Base-by-base conservation (phyloP, 306 rosid species). In the Lathyrus tuberosus region DNA sequence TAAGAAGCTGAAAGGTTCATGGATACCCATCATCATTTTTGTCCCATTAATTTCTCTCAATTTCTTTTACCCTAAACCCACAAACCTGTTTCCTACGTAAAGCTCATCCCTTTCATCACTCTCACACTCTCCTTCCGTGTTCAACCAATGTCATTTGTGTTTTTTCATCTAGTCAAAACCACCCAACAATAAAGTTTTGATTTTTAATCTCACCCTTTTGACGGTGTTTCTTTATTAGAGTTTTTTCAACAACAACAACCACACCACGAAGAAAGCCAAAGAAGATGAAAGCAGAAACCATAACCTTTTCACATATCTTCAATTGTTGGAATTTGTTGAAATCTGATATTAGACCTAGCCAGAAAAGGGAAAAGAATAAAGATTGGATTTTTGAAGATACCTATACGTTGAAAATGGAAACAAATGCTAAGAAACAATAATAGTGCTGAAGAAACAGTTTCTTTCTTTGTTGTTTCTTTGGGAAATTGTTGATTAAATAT, bases 231-330 rank as follows among this genome's bases (percentile, higher is more conserved):
- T n/a, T n/a, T n/a, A n/a, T n/a, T n/a, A n/a, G n/a, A n/a, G n/a
- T n/a, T n/a, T n/a, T n/a, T n/a, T n/a, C 95, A 44, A 87, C 31
- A 74, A 91, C 79, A 24, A 70, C 83, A 73, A 75, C 67, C 16
- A 74, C 92, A 69, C 98, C 98, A 66, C 86, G 78, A 44, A 74
- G 26, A 71, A 94, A 88, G 17, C 97, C 98, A 15, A 88, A 5
- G 11, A 87, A 26, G 67, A 88, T 68, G 83, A 78, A 79, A 6
- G 52, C 65, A 51, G 76, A 78, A 76, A 46, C 70, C 49, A 79
- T 11, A 72, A 60, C 57, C 86, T 78, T 85, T 70, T 70, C 58
- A 38, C 26, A 60, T 47, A 31, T 41, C 43, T 46, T 26, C 5
- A 52, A 43, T 48, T 62, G 44, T 63, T 43, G 7, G 11, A 75